phyloP scores from a whole-genome alignment of 2,329 filamentous ascomycete species.

The Botrytis medusae region DNA sequence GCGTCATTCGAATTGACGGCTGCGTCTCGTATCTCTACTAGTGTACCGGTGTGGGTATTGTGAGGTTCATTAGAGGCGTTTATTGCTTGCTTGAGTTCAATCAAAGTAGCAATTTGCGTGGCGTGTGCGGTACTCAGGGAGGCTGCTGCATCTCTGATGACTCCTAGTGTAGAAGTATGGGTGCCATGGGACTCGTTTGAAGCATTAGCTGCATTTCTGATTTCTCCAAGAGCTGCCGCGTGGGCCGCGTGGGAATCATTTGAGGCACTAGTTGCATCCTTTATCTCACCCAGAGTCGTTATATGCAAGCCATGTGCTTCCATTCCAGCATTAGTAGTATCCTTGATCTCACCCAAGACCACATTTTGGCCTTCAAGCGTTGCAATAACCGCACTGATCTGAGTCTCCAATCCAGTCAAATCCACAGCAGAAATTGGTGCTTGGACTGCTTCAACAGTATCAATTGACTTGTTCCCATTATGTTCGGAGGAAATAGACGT shows the following conservation, averaged over 20 bases:
- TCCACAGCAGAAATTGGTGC: not conserved
- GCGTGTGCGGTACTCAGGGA: conserved; percentile 18
- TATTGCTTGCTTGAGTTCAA: conserved; percentile 11
- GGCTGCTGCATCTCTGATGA: conserved; percentile 21
- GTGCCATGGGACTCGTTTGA: conserved; percentile 27
- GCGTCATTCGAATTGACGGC: conserved; percentile 20
- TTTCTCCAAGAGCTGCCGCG: conserved; percentile 23
- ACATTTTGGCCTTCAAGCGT: conserved; percentile 29
- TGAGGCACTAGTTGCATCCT: conserved; percentile 8
- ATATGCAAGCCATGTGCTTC: conserved; percentile 33
- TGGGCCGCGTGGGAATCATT: conserved; percentile 25
- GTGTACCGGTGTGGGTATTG: conserved; percentile 25
- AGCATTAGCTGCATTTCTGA: conserved; percentile 27
- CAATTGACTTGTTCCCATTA: not conserved
- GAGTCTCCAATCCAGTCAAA: conserved; percentile 2
- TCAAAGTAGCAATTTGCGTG: conserved; percentile 23
- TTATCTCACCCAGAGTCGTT: conserved; percentile 22
- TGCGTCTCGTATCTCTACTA: conserved; percentile 30
- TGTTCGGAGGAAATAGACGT: not conserved
- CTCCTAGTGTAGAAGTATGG: conserved; percentile 18
- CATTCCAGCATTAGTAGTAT: not conserved
- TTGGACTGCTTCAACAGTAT: not conserved
- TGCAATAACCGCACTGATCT: not conserved
- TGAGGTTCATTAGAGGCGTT: conserved; percentile 21
- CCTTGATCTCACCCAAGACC: conserved; percentile 25